phyloP scores from a whole-genome alignment of 2,329 filamentous ascomycete species.

The Claviceps digitariae region DNA sequence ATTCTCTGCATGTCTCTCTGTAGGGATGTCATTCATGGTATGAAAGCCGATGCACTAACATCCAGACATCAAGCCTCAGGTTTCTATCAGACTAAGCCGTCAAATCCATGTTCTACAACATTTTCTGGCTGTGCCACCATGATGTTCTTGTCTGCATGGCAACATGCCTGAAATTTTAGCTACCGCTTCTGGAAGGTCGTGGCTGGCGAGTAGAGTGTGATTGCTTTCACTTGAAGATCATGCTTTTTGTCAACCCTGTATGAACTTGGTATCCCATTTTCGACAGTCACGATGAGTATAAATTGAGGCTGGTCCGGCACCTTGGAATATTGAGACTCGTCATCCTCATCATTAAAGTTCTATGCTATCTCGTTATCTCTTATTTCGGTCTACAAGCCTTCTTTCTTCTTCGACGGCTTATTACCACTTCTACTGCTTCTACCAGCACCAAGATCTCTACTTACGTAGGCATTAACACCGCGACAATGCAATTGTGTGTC shows the following conservation, averaged over 20 bases:
- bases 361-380: not conserved
- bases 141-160: not conserved
- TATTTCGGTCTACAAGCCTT: not conserved
- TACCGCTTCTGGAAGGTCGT: conserved; percentile 9
- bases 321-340: not conserved
- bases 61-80: not conserved
- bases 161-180: conserved; percentile 1
- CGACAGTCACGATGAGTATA: conserved; percentile 3
- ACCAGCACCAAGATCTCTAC: not conserved
- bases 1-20: not conserved
- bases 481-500: conserved; percentile 12
- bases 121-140: not conserved
- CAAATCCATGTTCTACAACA: not conserved
- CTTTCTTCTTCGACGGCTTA: not conserved
- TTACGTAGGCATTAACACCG: not conserved
- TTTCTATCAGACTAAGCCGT: not conserved
- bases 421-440: not conserved
- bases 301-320: not conserved
- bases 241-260: not conserved
- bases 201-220: not conserved
- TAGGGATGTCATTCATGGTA: not conserved
- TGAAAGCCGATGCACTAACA: not conserved
- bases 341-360: not conserved
- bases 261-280: not conserved
- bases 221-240: not conserved